Percentiles rank a stretch among this genome's conserved stretches.
These are phyloP conservation scores for Amauroascus verrucosus DNA, from an alignment of 2,329 filamentous ascomycete species.

Conservation along the genomic window DNA sequence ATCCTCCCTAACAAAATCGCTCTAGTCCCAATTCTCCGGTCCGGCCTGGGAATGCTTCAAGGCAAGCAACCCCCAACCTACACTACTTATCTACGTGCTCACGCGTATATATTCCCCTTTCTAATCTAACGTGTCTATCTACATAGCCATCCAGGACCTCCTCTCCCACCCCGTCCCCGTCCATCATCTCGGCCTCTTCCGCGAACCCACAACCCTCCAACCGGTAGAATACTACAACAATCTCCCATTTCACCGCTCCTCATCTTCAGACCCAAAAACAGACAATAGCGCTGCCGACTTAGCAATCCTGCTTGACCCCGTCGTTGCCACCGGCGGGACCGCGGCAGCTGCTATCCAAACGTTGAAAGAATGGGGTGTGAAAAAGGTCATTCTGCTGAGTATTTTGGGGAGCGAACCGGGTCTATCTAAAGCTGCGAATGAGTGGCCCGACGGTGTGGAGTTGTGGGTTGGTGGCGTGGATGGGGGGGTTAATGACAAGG, in stretches of 20 bases:
- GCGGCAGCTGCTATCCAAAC: constrained; percentile 83
- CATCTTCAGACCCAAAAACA: constrained; percentile 17
- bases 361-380: constrained; percentile 82
- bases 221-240: constrained; percentile 99
- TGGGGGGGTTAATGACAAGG: constrained; percentile 57
- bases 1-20: constrained; percentile 59
- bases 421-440: constrained; percentile 57
- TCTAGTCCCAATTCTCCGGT: constrained; percentile 85
- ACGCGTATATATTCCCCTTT: background rate
- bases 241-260: constrained; percentile 53
- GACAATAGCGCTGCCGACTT: constrained; percentile 46
- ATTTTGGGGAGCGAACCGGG: constrained; percentile 65
- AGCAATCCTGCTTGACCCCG: constrained; percentile 78
- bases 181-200: constrained; percentile 90
- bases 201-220: constrained; percentile 73
- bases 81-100: background rate
- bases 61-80: constrained; percentile 41
- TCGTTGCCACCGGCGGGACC: constrained; percentile 89
- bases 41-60: constrained; percentile 83
- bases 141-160: constrained; percentile 62
- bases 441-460: constrained; percentile 55
- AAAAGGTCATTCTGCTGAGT: constrained; percentile 63
- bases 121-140: background rate
- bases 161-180: constrained; percentile 71
- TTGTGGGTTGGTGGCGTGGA: constrained; percentile 80